Percentiles rank a stretch among this genome's conserved stretches.
phyloP scores from a whole-genome alignment of 2,329 filamentous ascomycete species.

The Cladorrhinum sp. region DNA sequence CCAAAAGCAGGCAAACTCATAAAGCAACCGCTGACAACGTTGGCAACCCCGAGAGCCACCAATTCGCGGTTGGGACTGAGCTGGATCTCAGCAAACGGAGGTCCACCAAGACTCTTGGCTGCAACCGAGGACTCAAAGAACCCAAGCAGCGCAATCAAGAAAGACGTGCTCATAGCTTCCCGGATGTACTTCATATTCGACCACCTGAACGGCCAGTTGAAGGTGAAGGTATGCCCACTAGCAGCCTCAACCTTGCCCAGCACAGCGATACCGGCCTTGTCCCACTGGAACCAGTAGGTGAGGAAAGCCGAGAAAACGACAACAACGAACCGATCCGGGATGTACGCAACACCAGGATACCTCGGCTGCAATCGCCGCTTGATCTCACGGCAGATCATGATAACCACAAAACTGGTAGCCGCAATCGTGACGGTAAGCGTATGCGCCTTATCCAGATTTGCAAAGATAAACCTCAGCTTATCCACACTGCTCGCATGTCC shows the following conservation, averaged over 20 bases:
- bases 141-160: conserved; percentile 90
- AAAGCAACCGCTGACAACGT: conserved; percentile 87
- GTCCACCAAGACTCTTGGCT: conserved; percentile 79
- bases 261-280: conserved; percentile 74
- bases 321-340: conserved; percentile 88
- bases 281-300: conserved; percentile 74
- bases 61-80: conserved; percentile 91
- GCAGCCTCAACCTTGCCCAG: conserved; percentile 77
- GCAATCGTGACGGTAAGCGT: conserved; percentile 73
- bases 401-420: conserved; percentile 75
- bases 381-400: conserved; percentile 85
- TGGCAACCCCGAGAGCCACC: conserved; percentile 85
- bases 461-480: conserved; percentile 76
- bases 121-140: conserved; percentile 98
- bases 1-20: conserved; percentile 92
- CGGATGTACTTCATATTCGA: conserved; percentile 78
- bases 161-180: conserved; percentile 84
- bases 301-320: conserved; percentile 82
- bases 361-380: conserved; percentile 78
- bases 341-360: conserved; percentile 76
- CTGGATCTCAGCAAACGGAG: conserved; percentile 73
- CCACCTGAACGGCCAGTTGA: conserved; percentile 80
- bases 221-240: conserved; percentile 69
- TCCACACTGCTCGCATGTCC: conserved; percentile 82
- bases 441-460: conserved; percentile 65